Evolutionary conservation across 208 protist species (phyloP).

Genomic region (Trypanosoma congolense): DNA sequence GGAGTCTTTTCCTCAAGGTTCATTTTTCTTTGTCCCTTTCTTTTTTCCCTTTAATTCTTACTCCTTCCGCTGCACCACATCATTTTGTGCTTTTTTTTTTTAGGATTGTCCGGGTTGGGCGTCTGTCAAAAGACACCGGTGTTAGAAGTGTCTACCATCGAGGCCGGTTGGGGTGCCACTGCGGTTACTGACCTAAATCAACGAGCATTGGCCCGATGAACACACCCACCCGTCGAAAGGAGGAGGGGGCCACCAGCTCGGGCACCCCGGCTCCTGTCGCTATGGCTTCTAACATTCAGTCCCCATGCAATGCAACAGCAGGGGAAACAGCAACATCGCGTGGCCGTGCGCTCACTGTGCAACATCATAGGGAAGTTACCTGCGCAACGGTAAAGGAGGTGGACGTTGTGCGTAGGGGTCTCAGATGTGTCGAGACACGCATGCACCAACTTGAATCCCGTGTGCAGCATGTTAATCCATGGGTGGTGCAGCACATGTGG

Average conservation of each 20-base stretch:
- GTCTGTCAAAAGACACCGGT: no score
- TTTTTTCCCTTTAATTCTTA: no score
- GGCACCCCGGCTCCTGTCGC: not conserved
- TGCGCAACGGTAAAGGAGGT: slow-evolving; percentile 27
- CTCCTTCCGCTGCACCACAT: no score
- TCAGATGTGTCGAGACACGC: slow-evolving; percentile 24
- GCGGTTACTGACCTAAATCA: no score
- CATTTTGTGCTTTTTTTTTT: no score
- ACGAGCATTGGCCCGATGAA: no score
- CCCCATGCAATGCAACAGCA: slow-evolving; percentile 1
- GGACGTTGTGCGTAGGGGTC: slow-evolving; percentile 16
- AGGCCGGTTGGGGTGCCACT: no score
- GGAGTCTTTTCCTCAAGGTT: no score
- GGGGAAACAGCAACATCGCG: slow-evolving; percentile 15
- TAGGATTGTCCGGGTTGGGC: no score
- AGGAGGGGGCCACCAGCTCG: not conserved
- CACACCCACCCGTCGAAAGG: no score
- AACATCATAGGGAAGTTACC: slow-evolving; percentile 14
- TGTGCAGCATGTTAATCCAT: slow-evolving; percentile 31
- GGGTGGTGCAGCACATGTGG: slow-evolving; percentile 33
- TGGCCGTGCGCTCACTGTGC: slow-evolving; percentile 9
- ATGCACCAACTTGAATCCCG: slow-evolving; percentile 29
- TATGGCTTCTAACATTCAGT: not conserved
- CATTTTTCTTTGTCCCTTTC: no score
- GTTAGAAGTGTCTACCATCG: no score